These are phyloP conservation scores for Wickerhamiella australiensis DNA, from an alignment of 805 yeast species.

Conservation along the genomic window DNA sequence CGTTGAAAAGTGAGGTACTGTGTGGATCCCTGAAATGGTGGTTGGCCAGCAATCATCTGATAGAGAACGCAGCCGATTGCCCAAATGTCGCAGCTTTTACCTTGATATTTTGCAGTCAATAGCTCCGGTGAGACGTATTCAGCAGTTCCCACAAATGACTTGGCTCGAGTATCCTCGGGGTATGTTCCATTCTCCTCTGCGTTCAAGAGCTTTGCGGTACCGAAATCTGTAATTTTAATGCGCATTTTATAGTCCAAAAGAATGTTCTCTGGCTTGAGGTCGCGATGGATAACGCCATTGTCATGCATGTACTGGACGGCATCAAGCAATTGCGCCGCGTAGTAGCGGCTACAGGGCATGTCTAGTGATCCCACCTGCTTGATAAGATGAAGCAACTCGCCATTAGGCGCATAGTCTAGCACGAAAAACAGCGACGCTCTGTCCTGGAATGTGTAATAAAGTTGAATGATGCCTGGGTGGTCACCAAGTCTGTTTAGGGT, in stretches of 20 bases:
- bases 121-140: slow-evolving; percentile 93
- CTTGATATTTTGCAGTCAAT: slow-evolving; percentile 62
- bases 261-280: slow-evolving; percentile 88
- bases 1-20: slow-evolving; percentile 82
- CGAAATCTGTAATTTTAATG: slow-evolving; percentile 89
- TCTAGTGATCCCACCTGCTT: slow-evolving; percentile 53
- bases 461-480: slow-evolving; percentile 88
- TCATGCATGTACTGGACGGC: slow-evolving; percentile 80
- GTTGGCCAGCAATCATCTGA: slow-evolving; percentile 71
- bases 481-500: slow-evolving; percentile 77
- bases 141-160: slow-evolving; percentile 93
- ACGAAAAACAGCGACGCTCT: slow-evolving; percentile 79
- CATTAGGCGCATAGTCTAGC: slow-evolving; percentile 85
- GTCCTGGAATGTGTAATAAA: slow-evolving; percentile 92
- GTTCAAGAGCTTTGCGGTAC: slow-evolving; percentile 79
- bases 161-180: slow-evolving; percentile 32
- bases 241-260: slow-evolving; percentile 74
- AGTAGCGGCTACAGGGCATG: slow-evolving; percentile 65
- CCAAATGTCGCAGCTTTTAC: slow-evolving; percentile 83
- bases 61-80: slow-evolving; percentile 82
- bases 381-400: slow-evolving; percentile 76
- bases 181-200: slow-evolving; percentile 23
- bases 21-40: slow-evolving; percentile 80
- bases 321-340: slow-evolving; percentile 78
- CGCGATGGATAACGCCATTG: slow-evolving; percentile 85